A percentile compares a stretch with the other conserved stretches of the same genome.
Evolutionary conservation across 495 filamentous ascomycete species (phyloP).

Genomic region (Aspergillus mulundensis): DNA sequence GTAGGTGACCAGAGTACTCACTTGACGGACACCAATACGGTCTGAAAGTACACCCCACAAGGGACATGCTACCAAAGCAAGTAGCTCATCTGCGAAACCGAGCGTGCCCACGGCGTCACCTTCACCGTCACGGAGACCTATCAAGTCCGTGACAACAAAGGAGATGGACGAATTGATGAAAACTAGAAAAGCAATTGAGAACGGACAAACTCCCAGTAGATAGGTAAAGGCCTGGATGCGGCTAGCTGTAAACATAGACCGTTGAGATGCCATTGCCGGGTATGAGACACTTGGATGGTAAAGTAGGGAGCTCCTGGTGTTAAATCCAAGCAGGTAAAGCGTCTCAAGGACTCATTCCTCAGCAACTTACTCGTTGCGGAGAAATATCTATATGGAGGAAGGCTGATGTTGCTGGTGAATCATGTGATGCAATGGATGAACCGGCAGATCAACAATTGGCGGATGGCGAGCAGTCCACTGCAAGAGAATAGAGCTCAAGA

Average conservation of each 20-base stretch:
- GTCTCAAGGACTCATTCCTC: background rate
- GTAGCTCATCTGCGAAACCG: constrained; percentile 91
- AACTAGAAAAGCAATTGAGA: constrained; percentile 94
- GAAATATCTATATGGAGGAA: background rate
- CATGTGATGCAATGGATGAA: background rate
- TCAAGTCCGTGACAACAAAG: constrained; percentile 89
- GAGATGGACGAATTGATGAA: constrained; percentile 93
- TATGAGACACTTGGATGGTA: background rate
- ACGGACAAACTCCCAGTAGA: constrained; percentile 82
- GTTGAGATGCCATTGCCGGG: constrained; percentile 29
- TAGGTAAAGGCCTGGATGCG: constrained; percentile 77
- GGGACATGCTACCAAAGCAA: constrained; percentile 87
- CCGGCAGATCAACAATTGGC: background rate
- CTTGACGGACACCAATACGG: constrained; percentile 73
- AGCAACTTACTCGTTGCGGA: background rate
- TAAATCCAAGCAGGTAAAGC: background rate
- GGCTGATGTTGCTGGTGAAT: background rate
- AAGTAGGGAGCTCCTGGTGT: too few relatives aligned
- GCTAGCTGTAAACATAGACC: constrained; percentile 56
- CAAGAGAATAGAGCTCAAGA: background rate
- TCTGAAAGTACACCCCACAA: constrained; percentile 91
- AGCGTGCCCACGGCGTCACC: constrained; percentile 91
- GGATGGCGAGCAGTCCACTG: background rate
- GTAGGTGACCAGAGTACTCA: constrained; percentile 24
- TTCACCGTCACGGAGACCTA: constrained; percentile 70